phyloP scores from a whole-genome alignment of 176 grass and related monocot genomes.

The Carex kokanica region DNA sequence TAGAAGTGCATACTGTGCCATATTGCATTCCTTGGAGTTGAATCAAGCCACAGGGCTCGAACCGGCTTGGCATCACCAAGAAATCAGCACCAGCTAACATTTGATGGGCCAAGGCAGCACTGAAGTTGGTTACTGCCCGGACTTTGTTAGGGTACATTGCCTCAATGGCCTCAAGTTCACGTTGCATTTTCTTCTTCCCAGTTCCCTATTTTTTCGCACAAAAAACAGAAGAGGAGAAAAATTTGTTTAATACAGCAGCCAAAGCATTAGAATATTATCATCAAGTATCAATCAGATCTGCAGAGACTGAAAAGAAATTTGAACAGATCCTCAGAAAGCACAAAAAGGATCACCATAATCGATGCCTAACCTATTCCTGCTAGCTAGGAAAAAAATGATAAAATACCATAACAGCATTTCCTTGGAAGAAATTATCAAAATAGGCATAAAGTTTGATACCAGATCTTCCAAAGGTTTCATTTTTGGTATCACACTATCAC shows the following conservation, averaged over 20 bases:
- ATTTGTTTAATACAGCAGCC: background rate
- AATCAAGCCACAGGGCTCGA: conserved; percentile 94
- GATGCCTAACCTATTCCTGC: background rate
- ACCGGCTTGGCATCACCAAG: conserved; percentile 64
- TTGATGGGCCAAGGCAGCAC: conserved; percentile 62
- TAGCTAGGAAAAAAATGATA: background rate
- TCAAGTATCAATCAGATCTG: background rate
- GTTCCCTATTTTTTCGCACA: conserved; percentile 47
- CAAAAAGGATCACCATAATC: background rate
- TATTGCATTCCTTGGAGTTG: conserved; percentile 95
- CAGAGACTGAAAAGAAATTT: background rate
- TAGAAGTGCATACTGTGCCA: conserved; percentile 46
- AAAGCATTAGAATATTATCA: conserved; percentile 7
- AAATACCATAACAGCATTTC: background rate
- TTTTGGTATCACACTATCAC: background rate
- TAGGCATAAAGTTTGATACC: background rate
- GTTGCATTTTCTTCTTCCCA: conserved; percentile 83
- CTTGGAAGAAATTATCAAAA: conserved; percentile 1
- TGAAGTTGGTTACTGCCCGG: conserved; percentile 76
- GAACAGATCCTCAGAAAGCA: background rate
- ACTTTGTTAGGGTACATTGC: conserved; percentile 62
- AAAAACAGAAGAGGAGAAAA: background rate
- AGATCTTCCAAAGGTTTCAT: background rate
- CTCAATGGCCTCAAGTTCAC: conserved; percentile 43
- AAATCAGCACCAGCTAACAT: conserved; percentile 94